Base-by-base conservation (phyloP, 2,329 filamentous ascomycete genomes). In the Fusarium pseudonygamai region DNA sequence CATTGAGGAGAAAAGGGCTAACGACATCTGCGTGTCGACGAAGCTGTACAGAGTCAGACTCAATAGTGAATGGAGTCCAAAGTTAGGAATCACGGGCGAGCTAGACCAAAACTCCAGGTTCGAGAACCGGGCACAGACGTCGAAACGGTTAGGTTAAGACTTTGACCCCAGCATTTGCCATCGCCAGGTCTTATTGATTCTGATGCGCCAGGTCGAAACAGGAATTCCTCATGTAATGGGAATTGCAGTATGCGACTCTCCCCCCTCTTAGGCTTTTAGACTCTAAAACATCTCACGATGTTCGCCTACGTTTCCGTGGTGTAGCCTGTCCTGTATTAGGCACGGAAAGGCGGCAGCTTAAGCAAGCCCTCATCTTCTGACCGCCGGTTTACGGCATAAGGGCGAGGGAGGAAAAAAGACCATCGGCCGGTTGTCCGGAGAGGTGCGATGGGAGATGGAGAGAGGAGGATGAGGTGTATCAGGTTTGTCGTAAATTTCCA, bases 221-320 rank as follows among this genome's bases (percentile, higher is more conserved):
- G 70, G 70, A 72, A 64, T 50, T 67, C 60, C 69, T 73, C 65
- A 73, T 70, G 70, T 73, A 73, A 73, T 73, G 71, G 60, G 65
- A 70, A 73, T 71, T 71, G 46, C 20, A 64, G 62, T 60, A 69
- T 67, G 63, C 55, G 46, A 67, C 64, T 66, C 50, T 32, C 52
- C 50, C 43, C 56, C 60, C 24, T 13, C 37, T 49, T 55, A 12
- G 53, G 28, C 28, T 34, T 37, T 57, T 46, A 32, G 39, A 57
- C 53, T 45, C 60, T 72, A 45, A 56, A 63, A 63, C 49, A 68
- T 52, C 58, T 62, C 65, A 59, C 60, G 69, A 73, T 58, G 28
- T 39, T 67, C 61, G 62, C 47, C 52, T 46, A 66, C 20, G 28
- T 32, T 66, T 37, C 28, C 47, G 58, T 60, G 40, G 45, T 61